A percentile compares a stretch with the other conserved stretches of the same genome.
Evolutionary conservation across 148 eudicot species (phyloP).

Genomic region (Suaeda aralocaspica): DNA sequence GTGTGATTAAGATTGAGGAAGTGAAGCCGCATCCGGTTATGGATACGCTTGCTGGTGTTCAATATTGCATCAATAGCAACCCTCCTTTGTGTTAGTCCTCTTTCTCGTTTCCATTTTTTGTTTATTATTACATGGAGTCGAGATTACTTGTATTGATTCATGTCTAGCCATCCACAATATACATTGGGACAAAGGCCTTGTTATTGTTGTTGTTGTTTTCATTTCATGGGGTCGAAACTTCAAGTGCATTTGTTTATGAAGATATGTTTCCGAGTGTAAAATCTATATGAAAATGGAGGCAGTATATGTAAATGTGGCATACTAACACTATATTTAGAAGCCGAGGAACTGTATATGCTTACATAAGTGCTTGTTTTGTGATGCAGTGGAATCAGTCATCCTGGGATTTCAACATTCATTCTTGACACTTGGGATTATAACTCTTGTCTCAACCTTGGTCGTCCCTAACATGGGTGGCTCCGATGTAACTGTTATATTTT

Average conservation of each 20-base stretch:
- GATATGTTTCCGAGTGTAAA: too few species aligned
- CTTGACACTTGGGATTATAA: constrained; percentile 52
- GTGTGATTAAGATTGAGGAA: constrained; percentile 26
- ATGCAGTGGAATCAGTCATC: constrained; percentile 53
- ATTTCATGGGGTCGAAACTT: too few species aligned
- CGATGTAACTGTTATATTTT: constrained; percentile 35
- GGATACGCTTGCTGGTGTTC: constrained; percentile 63
- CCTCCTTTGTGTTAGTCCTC: constrained; percentile 58
- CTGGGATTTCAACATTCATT: constrained; percentile 78
- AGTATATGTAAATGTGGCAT: too few species aligned
- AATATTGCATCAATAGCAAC: constrained; percentile 65
- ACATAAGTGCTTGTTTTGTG: not conserved
- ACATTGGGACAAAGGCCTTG: too few species aligned
- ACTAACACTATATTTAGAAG: too few species aligned
- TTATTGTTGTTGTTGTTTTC: too few species aligned
- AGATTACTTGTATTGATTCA: too few species aligned
- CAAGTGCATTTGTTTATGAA: too few species aligned
- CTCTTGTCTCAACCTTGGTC: constrained; percentile 44
- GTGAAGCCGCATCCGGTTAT: constrained; percentile 64
- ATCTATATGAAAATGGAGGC: too few species aligned
- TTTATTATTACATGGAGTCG: too few species aligned
- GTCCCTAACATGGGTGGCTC: constrained; percentile 84
- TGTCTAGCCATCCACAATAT: too few species aligned
- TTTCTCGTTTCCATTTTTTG: not conserved
- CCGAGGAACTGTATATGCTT: too few species aligned